These are phyloP conservation scores for bread wheat (Triticum aestivum) DNA, from an alignment of 176 grass and related monocot species.

Conservation along the genomic window IWGSC_CS_RefSeq_v2.1 NC_057809.1:538349101-538349600, in stretches of 20 bases:
- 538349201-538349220: not conserved
- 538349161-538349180: not conserved
- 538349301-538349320: too few relatives aligned
- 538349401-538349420: not conserved
- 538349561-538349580: slow-evolving; percentile 45
- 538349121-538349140: too few relatives aligned
- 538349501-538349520: not conserved
- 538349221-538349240: not conserved
- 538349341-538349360: not conserved
- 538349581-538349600: not conserved
- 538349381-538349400: not conserved
- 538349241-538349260: not conserved
- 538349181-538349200: not conserved
- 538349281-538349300: not conserved
- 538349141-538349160: not conserved
- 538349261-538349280: not conserved
- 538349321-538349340: not conserved
- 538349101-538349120: too few relatives aligned
- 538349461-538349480: slow-evolving; percentile 12
- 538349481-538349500: not conserved
- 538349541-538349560: not conserved
- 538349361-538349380: not conserved
- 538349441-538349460: not conserved
- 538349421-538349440: not conserved
- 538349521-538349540: not conserved